phyloP scores from a whole-genome alignment of 2,329 filamentous ascomycete species.

The Bretziella fagacearum region DNA sequence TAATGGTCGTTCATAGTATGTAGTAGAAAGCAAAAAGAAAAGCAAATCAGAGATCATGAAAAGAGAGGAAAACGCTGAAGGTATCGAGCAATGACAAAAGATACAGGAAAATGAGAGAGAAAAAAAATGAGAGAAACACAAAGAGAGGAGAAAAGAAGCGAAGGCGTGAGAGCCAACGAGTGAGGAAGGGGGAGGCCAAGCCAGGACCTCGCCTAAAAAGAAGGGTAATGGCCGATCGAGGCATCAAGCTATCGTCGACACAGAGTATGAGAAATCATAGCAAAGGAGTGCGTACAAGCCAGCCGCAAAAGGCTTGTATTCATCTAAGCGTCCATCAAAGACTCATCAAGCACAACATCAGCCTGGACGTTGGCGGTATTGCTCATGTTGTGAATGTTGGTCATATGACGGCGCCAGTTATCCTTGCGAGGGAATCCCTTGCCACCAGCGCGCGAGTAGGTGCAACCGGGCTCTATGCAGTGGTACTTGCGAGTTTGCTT shows the following conservation, averaged over 20 bases:
- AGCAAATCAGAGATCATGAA: neutral
- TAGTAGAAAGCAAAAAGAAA: neutral
- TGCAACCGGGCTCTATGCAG: conserved; percentile 36
- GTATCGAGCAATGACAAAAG: neutral
- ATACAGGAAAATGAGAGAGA: neutral
- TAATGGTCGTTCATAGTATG: neutral
- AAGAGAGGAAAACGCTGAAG: neutral
- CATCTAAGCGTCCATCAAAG: conserved; percentile 4
- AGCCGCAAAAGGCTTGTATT: neutral
- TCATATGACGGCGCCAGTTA: conserved; percentile 46
- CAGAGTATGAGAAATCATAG: neutral
- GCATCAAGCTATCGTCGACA: neutral
- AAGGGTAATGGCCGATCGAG: neutral
- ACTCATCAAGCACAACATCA: conserved; percentile 11
- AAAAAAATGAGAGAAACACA: neutral
- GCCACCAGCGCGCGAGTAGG: conserved; percentile 38
- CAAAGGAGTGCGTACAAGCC: conserved; percentile 1
- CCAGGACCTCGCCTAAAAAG: neutral
- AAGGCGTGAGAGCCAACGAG: neutral
- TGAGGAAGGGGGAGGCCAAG: neutral
- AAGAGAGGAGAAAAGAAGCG: neutral
- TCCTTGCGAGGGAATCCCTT: conserved; percentile 45
- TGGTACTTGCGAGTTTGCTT: conserved; percentile 43
- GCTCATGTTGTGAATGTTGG: conserved; percentile 34
- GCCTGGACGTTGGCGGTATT: conserved; percentile 16